Evolutionary conservation across 208 protist genomes (phyloP), one percentile per base, ranked within the genome.

Genomic region (Wallacemonas sp.): DNA sequence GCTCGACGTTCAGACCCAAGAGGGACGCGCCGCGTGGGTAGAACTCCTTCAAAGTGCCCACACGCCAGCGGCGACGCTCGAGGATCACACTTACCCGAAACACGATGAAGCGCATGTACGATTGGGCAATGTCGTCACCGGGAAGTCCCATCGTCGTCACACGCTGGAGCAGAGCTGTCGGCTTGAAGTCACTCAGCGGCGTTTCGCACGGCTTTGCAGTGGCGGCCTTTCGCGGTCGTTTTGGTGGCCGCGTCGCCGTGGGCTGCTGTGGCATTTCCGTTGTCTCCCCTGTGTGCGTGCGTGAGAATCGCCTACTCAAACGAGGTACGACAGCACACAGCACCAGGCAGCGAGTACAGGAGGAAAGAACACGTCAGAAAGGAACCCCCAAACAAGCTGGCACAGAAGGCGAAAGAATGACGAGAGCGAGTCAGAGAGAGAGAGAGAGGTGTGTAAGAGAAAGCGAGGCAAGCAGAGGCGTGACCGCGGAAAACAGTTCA

Each of bases 1-100:
- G 71, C 32, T 91, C 91, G 15, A 90, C 71, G 66, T 97, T 97
- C 15, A 96, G 71, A 1, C 92, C 92, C 0, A 96, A 73, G 33
- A 97, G 67, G 1, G 71, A 74, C 5, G 73, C 63, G 29, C 79
- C 78, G 27, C 85, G 78, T 1, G 92, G 92, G 53, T 91, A 95
- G 71, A 97, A 96, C 68, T 96, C 88, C 44, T 85, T 89, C 46
- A 93, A 58, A 15, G 68, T 32, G 6, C 76, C 78, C 21, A 96
- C 75, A 38, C 65, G 73, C 86, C 87, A 96, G 12, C 73, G 66
- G 8, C 78, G 81, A 5, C 65, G 58, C 10, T 55, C 60, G 39
- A 90, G 74, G 44, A 96, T 78, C 10, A 72, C 32, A 9, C 60
- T 63, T 0, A 81, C 67, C 13, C 85, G 78, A n/a, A 72, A 54